Base-by-base conservation (phyloP, 2,329 filamentous ascomycete species). In the Drechslera avenae region DNA sequence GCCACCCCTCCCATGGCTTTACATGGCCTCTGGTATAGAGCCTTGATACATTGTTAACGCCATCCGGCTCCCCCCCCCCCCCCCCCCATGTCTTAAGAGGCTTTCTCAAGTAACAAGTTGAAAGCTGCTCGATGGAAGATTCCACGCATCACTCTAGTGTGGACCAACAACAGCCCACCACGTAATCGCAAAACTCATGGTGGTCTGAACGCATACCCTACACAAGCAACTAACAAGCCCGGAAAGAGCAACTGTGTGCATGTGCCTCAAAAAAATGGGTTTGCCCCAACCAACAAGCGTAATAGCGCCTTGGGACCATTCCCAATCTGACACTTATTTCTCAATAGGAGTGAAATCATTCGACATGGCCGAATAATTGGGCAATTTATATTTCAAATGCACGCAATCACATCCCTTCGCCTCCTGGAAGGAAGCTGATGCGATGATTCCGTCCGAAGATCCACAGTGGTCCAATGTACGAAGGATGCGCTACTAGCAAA, bases 141-240 rank as follows among this genome's bases (percentile, higher is more conserved):
- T 18, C 37, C 46, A 18, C 10, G 10, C 32, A 18, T 30, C 14
- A 9, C 19, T 16, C 8, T 14, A 18, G 23, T 5, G 39, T 26
- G n/a, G 26, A 26, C 49, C 43, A 52, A 52, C 49, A 28, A 18
- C 13, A 7, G n/a, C 39, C 13, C 8, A 36, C 44, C 49, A 52
- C 49, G 49, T 52, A 47, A 30, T 39, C 32, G 10, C 14, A 52
- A 5, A 36, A 21, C 23, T 28, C 21, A 26, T 39, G 23, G 19
- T 34, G 19, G 33, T 31, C 21, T 18, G 32, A 23, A 37, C 21
- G 23, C 26, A 23, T 30, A 28, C 10, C 37, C 19, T 35, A 13
- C 32, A 14, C 19, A 18, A 37, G 33, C 23, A 17, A 19, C 30
- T 28, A 32, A 39, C 30, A 26, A 16, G 23, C 37, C 39, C 32